Base-by-base conservation (phyloP, 2,329 filamentous ascomycete species). In the Diplodia sapinea region DNA sequence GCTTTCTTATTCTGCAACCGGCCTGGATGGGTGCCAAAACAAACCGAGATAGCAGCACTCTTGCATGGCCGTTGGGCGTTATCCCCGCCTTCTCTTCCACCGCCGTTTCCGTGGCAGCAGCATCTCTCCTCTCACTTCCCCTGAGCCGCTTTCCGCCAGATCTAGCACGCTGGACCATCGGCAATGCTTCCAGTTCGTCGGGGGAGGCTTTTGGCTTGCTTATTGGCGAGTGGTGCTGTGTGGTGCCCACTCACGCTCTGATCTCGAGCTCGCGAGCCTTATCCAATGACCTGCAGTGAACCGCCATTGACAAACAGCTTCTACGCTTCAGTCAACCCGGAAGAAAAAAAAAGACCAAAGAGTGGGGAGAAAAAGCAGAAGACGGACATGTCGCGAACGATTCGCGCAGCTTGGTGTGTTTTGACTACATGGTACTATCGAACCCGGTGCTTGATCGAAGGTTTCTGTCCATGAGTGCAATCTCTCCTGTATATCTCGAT, bases 41-140 rank as follows among this genome's bases (percentile, higher is more conserved):
- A 31, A 20, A 49, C 33, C 23, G n/a, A 26, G 17, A 63, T 63
- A 31, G 43, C 59, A 51, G 49, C 59, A 50, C 57, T 50, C 57
- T 62, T 50, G 57, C 56, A 49, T 47, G 17, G 23, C 20, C 17
- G 20, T 29, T 20, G 11, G 26, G 38, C 29, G 29, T 40, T 40
- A 17, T 5, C 12, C 12, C 23, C 26, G 38, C 23, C 40, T 12
- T 51, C 29, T 11, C 50, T 17, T 23, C 38, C 50, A 29, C 55
- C 55, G 23, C 38, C 13, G 38, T 11, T 36, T 49, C 8, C 26
- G 33, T 23, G 8, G 26, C 23, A 43, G 17, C 29, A 20, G 11
- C 20, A 11, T 62, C 6, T 33, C 2, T 31, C 38, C 26, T 15
- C 11, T 43, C 40, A 33, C n/a, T 9, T 11, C n/a, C 26, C 26